phyloP scores from a whole-genome alignment of 148 eudicot species.

The Mesembryanthemum crystallinum region DNA sequence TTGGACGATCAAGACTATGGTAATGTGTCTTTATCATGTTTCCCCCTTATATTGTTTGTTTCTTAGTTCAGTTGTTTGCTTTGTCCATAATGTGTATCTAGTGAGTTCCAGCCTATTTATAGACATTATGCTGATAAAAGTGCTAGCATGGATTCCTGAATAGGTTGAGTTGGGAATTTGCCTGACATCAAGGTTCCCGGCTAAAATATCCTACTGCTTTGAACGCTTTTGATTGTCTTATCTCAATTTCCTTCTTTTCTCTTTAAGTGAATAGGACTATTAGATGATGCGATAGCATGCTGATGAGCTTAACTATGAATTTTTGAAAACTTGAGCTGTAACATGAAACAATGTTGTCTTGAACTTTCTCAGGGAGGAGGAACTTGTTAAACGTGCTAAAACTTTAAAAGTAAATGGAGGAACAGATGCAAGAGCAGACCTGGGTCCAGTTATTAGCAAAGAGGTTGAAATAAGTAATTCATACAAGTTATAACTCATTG shows the following conservation, averaged over 20 bases:
- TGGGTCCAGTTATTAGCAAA: conserved; percentile 72
- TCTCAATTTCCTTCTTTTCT: neutral
- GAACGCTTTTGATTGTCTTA: neutral
- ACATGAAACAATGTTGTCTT: conserved; percentile 8
- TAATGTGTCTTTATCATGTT: conserved; percentile 21
- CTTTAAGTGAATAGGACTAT: neutral
- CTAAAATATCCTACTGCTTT: neutral
- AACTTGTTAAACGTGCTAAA: conserved; percentile 69
- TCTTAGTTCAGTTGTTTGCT: neutral
- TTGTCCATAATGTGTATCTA: neutral
- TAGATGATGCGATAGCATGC: neutral
- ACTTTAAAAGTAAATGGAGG: conserved; percentile 64
- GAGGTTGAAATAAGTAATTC: conserved; percentile 36
- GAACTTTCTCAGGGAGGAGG: conserved; percentile 55
- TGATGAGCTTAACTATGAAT: neutral
- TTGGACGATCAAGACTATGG: conserved; percentile 66
- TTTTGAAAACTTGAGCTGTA: conserved; percentile 11
- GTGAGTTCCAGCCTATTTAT: neutral
- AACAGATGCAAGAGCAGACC: conserved; percentile 68
- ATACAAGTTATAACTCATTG: neutral
- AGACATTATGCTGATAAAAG: neutral
- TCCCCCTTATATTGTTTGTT: neutral
- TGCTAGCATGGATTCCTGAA: neutral
- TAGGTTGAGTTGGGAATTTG: neutral
- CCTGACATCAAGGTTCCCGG: neutral